Conservation (phyloP, 148 eudicot genomes). For the Euryodendron excelsum region DNA sequence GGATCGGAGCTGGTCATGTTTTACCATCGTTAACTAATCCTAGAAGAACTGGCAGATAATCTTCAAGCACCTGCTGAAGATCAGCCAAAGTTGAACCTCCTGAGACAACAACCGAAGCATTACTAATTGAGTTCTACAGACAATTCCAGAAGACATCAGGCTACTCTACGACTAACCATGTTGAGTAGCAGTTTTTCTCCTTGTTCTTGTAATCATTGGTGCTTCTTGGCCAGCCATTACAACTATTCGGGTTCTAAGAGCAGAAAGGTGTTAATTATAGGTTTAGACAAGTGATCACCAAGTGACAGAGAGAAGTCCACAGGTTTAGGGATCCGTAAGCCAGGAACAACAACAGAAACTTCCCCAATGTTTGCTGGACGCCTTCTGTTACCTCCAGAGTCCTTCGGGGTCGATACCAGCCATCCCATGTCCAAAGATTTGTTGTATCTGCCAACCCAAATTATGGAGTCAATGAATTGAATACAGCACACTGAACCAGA, state of each 20-base stretch:
- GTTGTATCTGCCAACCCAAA: conserved; percentile 6
- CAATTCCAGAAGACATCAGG: not conserved
- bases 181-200: conserved; percentile 74
- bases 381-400: conserved; percentile 68
- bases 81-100: conserved; percentile 93
- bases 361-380: conserved; percentile 91
- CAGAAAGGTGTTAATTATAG: conserved; percentile 68
- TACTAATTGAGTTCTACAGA: conserved; percentile 8
- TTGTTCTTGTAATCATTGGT: conserved; percentile 81
- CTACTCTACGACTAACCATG: conserved; percentile 61
- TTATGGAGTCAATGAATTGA: not conserved
- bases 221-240: conserved; percentile 98
- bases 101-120: conserved; percentile 28
- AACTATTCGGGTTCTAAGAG: conserved; percentile 88
- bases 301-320: conserved; percentile 65
- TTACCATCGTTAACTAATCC: conserved; percentile 98
- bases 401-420: conserved; percentile 69
- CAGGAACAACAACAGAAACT: conserved; percentile 81
- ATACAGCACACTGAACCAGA: not conserved
- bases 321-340: conserved; percentile 78
- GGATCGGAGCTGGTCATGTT: not conserved
- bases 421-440: conserved; percentile 66
- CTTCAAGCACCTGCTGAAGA: conserved; percentile 92
- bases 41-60: conserved; percentile 85
- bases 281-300: conserved; percentile 56